These are phyloP conservation scores for Haplographium delicatum DNA, from an alignment of 495 filamentous ascomycete genomes.

Conservation along the genomic window DNA sequence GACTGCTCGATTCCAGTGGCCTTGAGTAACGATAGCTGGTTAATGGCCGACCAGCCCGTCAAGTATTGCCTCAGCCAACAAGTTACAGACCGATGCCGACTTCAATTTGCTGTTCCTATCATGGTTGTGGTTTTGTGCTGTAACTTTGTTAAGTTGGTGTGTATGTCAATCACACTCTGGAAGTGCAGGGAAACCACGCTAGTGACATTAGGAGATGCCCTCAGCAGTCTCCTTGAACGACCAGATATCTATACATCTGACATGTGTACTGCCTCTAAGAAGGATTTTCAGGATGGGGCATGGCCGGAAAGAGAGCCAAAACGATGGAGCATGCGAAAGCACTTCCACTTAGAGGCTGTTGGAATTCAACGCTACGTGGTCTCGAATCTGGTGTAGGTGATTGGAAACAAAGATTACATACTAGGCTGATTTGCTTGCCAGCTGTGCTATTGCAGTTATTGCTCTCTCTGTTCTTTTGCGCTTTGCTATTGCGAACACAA, in stretches of 20 bases:
- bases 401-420: not conserved
- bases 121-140: conserved; percentile 35
- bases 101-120: conserved; percentile 38
- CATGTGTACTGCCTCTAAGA: conserved; percentile 24
- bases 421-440: conserved; percentile 4
- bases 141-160: conserved; percentile 35
- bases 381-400: conserved; percentile 23
- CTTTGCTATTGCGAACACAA: conserved; percentile 10
- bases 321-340: conserved; percentile 1
- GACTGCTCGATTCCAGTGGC: conserved; percentile 16
- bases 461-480: conserved; percentile 5
- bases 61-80: conserved; percentile 38
- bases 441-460: conserved; percentile 13
- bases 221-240: conserved; percentile 39
- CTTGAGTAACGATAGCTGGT: conserved; percentile 8
- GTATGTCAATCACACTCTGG: conserved; percentile 31
- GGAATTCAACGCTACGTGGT: conserved; percentile 17
- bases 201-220: conserved; percentile 47
- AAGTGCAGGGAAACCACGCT: conserved; percentile 26
- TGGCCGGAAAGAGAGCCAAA: conserved; percentile 10
- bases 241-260: conserved; percentile 35
- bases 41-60: conserved; percentile 15
- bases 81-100: conserved; percentile 31
- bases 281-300: conserved; percentile 7
- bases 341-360: conserved; percentile 14